Evolutionary conservation across 1,284 basidiomycete species (phyloP).

Genomic region (Coniophora puteana): DNA sequence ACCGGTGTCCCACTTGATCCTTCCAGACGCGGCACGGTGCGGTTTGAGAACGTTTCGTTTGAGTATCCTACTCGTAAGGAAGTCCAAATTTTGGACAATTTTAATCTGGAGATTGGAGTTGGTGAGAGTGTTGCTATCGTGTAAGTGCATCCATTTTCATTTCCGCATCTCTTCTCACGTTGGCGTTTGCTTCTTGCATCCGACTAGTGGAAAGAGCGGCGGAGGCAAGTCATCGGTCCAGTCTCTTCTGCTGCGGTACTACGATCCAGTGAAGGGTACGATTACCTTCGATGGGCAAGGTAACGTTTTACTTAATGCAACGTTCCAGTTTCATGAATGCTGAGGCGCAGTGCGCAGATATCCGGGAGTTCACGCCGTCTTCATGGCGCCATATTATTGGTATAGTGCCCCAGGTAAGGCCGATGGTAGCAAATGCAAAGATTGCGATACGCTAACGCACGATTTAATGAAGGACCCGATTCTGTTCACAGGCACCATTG

Average conservation of each 20-base stretch:
- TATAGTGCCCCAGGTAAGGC: slow-evolving; percentile 72
- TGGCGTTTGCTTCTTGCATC: no score
- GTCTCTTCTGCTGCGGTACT: slow-evolving; percentile 86
- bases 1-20: slow-evolving; percentile 55
- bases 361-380: slow-evolving; percentile 76
- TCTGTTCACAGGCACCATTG: slow-evolving; percentile 84
- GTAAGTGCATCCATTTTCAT: slow-evolving; percentile 42
- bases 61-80: slow-evolving; percentile 84
- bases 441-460: not conserved
- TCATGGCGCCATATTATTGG: slow-evolving; percentile 88
- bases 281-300: slow-evolving; percentile 87
- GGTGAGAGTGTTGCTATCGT: slow-evolving; percentile 92
- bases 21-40: slow-evolving; percentile 60
- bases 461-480: slow-evolving; percentile 72
- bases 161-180: slow-evolving; percentile 6
- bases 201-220: slow-evolving; percentile 88
- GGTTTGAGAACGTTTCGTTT: slow-evolving; percentile 80
- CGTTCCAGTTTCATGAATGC: not conserved
- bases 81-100: slow-evolving; percentile 74
- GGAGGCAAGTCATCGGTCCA: slow-evolving; percentile 93
- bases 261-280: slow-evolving; percentile 83
- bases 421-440: not conserved
- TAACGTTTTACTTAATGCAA: slow-evolving; percentile 21
- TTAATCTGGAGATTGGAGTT: slow-evolving; percentile 73
- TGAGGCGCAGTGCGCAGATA: slow-evolving; percentile 45